These are phyloP conservation scores for Penicillium sp. DNA, from an alignment of 2,329 filamentous ascomycete genomes.

Conservation along the genomic window DNA sequence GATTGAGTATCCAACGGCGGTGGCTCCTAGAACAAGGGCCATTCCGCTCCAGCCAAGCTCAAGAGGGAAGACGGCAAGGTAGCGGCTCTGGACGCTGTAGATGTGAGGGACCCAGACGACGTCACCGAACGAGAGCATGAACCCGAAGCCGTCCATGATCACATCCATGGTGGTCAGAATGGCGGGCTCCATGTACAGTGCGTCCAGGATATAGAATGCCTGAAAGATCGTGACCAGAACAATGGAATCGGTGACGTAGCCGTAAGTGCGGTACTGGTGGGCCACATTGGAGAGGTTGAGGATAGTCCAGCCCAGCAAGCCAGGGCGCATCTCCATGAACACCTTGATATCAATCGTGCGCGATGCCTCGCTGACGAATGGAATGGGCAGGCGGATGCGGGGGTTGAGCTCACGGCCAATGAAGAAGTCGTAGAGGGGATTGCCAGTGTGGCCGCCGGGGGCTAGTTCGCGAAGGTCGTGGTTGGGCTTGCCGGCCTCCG, in stretches of 20 bases:
- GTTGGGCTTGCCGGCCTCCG: slow-evolving; percentile 62
- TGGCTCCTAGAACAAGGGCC: slow-evolving; percentile 65
- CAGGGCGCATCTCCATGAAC: slow-evolving; percentile 88
- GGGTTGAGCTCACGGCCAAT: slow-evolving; percentile 96
- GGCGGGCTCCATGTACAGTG: slow-evolving; percentile 81
- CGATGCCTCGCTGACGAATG: slow-evolving; percentile 65
- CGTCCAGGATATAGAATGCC: slow-evolving; percentile 79
- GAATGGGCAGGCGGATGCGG: slow-evolving; percentile 66
- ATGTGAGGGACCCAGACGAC: slow-evolving; percentile 90
- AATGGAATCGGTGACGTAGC: slow-evolving; percentile 83
- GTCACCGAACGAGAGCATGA: slow-evolving; percentile 93
- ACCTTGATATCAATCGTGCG: slow-evolving; percentile 82
- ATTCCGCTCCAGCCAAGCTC: slow-evolving; percentile 72
- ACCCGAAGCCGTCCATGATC: slow-evolving; percentile 88
- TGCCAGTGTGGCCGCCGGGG: slow-evolving; percentile 77
- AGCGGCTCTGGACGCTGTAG: slow-evolving; percentile 81
- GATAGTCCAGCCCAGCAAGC: slow-evolving; percentile 85
- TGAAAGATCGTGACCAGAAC: slow-evolving; percentile 77
- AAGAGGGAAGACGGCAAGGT: slow-evolving; percentile 79
- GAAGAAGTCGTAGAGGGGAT: slow-evolving; percentile 92
- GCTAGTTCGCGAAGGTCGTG: slow-evolving; percentile 74
- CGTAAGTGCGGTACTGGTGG: slow-evolving; percentile 83
- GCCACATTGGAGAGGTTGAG: slow-evolving; percentile 82
- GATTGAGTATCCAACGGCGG: slow-evolving; percentile 77
- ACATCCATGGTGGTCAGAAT: slow-evolving; percentile 94